These are phyloP conservation scores for Sporobolomyces roseus DNA, from an alignment of 768 basidiomycete genomes.

Conservation along the genomic window DNA sequence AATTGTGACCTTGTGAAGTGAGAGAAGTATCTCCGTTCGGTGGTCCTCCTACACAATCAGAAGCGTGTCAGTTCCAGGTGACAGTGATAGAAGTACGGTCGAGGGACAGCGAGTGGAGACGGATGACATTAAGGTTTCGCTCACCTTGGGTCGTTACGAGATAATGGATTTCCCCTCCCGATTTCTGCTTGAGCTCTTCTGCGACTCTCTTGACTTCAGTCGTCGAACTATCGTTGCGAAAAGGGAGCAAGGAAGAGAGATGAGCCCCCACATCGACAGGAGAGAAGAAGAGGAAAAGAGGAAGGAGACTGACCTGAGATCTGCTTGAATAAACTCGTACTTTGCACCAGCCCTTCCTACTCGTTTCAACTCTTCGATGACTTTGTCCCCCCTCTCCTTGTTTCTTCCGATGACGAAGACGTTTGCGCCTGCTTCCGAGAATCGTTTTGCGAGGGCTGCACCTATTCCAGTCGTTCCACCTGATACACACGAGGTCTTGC, in stretches of 20 bases:
- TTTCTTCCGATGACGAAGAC: conserved; percentile 44
- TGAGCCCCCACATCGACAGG: not conserved
- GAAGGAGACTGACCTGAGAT: conserved; percentile 37
- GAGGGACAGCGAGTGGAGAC: not conserved
- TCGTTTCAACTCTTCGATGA: conserved; percentile 31
- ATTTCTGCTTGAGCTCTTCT: conserved; percentile 32
- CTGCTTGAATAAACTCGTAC: conserved; percentile 45
- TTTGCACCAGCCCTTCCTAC: not conserved
- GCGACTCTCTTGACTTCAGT: conserved; percentile 35
- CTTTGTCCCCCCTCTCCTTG: conserved; percentile 18
- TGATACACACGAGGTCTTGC: conserved; percentile 35
- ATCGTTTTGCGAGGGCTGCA: conserved; percentile 30
- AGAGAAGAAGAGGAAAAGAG: not conserved
- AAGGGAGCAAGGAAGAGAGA: not conserved
- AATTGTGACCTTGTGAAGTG: conserved; percentile 24
- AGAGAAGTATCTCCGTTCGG: conserved; percentile 34
- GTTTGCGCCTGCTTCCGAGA: conserved; percentile 40
- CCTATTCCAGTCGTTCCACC: conserved; percentile 43
- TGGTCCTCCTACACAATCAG: conserved; percentile 27
- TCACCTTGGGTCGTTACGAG: conserved; percentile 41
- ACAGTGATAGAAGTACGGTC: not conserved
- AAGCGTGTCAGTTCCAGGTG: not conserved
- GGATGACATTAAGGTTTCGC: not conserved
- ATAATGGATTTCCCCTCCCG: conserved; percentile 36
- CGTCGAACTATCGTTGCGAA: conserved; percentile 1